Evolutionary conservation across 305 asterid species (phyloP).

Genomic region (Lippia alba): DNA sequence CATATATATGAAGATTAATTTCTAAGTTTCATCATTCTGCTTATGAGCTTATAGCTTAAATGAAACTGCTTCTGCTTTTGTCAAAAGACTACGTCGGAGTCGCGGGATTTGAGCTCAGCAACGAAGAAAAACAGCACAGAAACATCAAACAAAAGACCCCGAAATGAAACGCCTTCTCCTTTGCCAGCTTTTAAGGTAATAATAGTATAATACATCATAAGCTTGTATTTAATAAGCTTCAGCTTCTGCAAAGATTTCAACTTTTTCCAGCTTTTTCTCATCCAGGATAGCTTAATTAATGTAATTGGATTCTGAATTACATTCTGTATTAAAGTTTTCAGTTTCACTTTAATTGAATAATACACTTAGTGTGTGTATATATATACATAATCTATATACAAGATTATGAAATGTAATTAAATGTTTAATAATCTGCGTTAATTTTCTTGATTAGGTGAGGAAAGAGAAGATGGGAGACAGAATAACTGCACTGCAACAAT

Average conservation of each 20-base stretch:
- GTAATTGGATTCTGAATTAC: too few relatives aligned
- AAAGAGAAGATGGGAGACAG: conserved; percentile 99
- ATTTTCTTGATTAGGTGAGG: conserved; percentile 71
- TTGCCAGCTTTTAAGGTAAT: conserved; percentile 87
- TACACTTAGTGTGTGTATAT: too few relatives aligned
- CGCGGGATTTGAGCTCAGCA: conserved; percentile 36
- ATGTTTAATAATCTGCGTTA: conserved; percentile 32
- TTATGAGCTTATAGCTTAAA: too few relatives aligned
- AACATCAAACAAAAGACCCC: conserved; percentile 65
- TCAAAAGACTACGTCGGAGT: conserved; percentile 52
- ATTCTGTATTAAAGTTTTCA: too few relatives aligned
- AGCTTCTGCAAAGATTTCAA: conserved; percentile 14
- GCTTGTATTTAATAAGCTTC: background rate
- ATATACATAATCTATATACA: too few relatives aligned
- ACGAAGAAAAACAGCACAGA: conserved; percentile 58
- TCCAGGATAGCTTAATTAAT: conserved; percentile 6
- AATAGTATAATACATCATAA: conserved; percentile 21
- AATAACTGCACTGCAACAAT: conserved; percentile 99
- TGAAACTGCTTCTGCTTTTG: background rate
- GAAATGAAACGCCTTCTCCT: conserved; percentile 69
- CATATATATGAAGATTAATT: background rate
- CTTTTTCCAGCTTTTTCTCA: conserved; percentile 34
- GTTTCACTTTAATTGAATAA: too few relatives aligned
- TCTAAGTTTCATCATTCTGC: background rate
- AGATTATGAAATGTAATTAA: conserved; percentile 1